Conservation (phyloP, 345 rosid genomes). For the Syzygium aqueum region DNA sequence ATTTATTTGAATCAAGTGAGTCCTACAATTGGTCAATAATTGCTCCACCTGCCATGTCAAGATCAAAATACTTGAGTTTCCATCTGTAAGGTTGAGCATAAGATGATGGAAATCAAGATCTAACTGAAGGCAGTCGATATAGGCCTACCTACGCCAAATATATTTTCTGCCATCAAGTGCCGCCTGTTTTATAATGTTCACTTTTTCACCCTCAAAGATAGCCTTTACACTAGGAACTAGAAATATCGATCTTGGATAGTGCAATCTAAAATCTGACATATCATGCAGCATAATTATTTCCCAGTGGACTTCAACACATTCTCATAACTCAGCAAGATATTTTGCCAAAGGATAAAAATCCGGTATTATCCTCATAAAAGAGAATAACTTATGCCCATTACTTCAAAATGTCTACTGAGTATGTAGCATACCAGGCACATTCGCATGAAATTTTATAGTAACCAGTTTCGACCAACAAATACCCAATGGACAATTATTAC, state of each 20-base stretch:
- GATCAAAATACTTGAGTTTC: neutral
- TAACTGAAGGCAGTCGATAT: neutral
- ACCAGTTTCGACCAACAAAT: neutral
- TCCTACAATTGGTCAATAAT: slow-evolving; percentile 50
- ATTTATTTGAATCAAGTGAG: slow-evolving; percentile 40
- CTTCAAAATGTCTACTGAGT: neutral
- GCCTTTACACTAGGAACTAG: neutral
- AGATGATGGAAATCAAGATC: neutral
- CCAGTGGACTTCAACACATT: neutral
- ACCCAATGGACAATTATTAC: neutral
- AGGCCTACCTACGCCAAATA: neutral
- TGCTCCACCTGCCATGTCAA: slow-evolving; percentile 49
- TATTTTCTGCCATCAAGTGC: neutral
- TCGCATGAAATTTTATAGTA: neutral
- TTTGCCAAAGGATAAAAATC: neutral
- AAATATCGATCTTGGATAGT: neutral
- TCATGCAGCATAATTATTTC: neutral
- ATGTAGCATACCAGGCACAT: neutral
- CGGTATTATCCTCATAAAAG: neutral
- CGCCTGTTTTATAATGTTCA: neutral
- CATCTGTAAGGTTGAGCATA: neutral
- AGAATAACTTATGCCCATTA: neutral
- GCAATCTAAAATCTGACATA: neutral
- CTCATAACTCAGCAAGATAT: neutral
- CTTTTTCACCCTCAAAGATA: neutral